Evolutionary conservation across 768 basidiomycete species (phyloP), one percentile per base, ranked within the genome.

Genomic region (Neoboletus brunneissimus): DNA sequence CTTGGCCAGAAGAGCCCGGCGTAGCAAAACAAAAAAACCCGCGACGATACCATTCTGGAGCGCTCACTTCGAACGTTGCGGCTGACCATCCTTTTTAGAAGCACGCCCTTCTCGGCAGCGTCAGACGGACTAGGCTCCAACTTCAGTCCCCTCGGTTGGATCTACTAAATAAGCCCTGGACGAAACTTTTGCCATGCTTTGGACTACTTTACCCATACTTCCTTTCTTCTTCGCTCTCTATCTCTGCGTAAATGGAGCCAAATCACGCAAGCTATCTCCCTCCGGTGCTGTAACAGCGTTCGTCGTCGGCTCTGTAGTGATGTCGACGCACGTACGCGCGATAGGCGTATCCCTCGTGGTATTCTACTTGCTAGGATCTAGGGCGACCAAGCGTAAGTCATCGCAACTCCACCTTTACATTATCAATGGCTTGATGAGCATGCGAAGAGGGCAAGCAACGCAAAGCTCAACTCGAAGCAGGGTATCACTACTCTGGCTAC

Each of bases 241-340:
- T 3, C 77, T 94, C 18, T 81, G 84, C 32, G 60, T 76, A 0
- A 89, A 92, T 75, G 94, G 94, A 4, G 74, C 81, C 11, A 81
- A 81, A 16, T 89, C 86, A 55, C 79, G 83, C 51, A 94, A 91
- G 0, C 78, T 98, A 11, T 90, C 90, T 1, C 79, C 79, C 0
- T 83, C 82, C 32, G 95, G 94, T 20, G 91, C 92, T 2, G 54
- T 81, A 6, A 84, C 89, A 0, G 94, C 93, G 5, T 86, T 89
- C 64, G 53, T 84, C 4, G 84, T 92, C 9, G 94, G 94, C 4
- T 86, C 88, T 67, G 63, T 80, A 6, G 84, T 86, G 68, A 78
- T 98, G 71, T 78, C 85, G 16, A 83, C 84, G n/a, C 85, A 80
- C 10, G 76, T 86, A 37, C 77, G 79, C 42, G 79, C 81, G 0